Conservation (phyloP, 2,329 filamentous ascomycete genomes). For the Stemphylium vesicarium region DNA sequence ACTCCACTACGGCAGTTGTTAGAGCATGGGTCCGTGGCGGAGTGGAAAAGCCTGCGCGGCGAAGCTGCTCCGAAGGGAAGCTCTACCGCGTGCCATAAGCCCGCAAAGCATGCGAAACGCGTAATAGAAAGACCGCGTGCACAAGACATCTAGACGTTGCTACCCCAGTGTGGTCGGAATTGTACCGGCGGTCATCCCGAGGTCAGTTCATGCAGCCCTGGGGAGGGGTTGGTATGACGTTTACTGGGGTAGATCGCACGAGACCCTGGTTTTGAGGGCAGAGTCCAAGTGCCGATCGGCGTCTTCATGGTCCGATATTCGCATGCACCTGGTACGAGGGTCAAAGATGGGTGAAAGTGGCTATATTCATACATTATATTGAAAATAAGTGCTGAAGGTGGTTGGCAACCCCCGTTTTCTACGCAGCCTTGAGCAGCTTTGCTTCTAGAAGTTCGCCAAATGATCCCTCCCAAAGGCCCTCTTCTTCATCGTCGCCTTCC, state of each 20-base stretch:
- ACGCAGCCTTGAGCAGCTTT: constrained; percentile 36
- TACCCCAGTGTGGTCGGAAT: neutral
- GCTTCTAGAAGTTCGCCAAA: constrained; percentile 39
- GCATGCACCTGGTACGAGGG: neutral
- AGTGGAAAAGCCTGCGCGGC: constrained; percentile 15
- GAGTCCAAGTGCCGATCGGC: neutral
- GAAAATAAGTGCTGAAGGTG: neutral
- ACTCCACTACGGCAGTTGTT: constrained; percentile 49
- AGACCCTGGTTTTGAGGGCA: neutral
- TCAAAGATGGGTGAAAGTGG: neutral
- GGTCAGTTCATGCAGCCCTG: constrained; percentile 6
- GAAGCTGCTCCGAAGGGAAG: constrained; percentile 5
- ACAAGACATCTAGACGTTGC: neutral
- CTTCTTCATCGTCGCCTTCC: constrained; percentile 35
- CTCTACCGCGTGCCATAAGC: neutral
- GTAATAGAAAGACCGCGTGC: neutral
- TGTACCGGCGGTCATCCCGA: neutral
- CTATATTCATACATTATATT: constrained; percentile 3
- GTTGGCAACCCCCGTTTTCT: neutral
- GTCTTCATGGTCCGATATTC: neutral
- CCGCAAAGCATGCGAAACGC: neutral
- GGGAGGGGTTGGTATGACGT: constrained; percentile 24
- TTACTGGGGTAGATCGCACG: constrained; percentile 21
- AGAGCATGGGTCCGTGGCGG: constrained; percentile 14
- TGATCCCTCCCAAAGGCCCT: constrained; percentile 32